phyloP scores from a whole-genome alignment of 2,329 filamentous ascomycete species.

The Cordyceps fumosorosea region DNA sequence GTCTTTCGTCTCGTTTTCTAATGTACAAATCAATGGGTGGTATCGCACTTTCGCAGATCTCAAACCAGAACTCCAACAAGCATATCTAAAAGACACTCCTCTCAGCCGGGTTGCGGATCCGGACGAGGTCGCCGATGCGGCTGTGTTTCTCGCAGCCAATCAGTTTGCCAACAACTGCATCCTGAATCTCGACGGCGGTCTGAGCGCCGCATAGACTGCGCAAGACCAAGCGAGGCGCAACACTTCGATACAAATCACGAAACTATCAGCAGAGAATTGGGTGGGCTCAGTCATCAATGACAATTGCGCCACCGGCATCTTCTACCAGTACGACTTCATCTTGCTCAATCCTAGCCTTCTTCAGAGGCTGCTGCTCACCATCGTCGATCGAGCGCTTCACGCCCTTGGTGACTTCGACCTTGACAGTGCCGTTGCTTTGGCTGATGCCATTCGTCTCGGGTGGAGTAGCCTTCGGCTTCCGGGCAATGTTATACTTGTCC shows the following conservation, averaged over 20 bases:
- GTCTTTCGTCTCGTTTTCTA: conserved; percentile 18
- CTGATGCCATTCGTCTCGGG: conserved; percentile 34
- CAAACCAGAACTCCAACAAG: conserved; percentile 30
- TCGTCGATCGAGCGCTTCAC: conserved; percentile 43
- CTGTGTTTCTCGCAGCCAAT: conserved; percentile 69
- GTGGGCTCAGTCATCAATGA: conserved; percentile 56
- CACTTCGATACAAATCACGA: background rate
- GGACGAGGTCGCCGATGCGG: conserved; percentile 75
- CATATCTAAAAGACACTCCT: conserved; percentile 50
- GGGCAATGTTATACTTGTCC: conserved; percentile 44
- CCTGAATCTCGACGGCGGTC: conserved; percentile 76
- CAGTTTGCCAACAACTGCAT: conserved; percentile 82
- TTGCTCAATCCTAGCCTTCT: conserved; percentile 41
- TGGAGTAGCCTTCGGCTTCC: conserved; percentile 37
- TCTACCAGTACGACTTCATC: conserved; percentile 44
- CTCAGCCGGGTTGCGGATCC: conserved; percentile 57
- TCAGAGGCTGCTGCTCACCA: conserved; percentile 34
- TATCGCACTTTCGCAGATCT: conserved; percentile 24
- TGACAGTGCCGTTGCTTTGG: conserved; percentile 35
- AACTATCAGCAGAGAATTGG: conserved; percentile 2
- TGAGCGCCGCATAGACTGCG: conserved; percentile 55
- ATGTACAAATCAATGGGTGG: conserved; percentile 30
- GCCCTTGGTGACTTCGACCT: conserved; percentile 25
- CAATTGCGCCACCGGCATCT: conserved; percentile 53
- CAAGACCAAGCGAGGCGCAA: background rate